Evolutionary conservation across 257 asterid species (phyloP), one percentile per base, ranked within the genome.

Genomic region (Jacaranda copaia): DNA sequence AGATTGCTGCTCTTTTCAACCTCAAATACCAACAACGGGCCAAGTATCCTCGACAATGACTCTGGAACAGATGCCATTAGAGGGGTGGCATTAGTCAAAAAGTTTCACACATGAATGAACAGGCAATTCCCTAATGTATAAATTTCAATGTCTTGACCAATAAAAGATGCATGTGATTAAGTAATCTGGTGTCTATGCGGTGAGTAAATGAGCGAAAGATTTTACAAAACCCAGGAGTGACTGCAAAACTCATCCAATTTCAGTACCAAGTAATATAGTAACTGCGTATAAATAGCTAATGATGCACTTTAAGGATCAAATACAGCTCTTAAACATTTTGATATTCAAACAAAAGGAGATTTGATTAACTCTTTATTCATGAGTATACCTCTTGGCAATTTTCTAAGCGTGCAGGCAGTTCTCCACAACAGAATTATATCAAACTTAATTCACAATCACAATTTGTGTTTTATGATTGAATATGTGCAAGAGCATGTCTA

Each of bases 1-100:
- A 68, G 71, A 87, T 71, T 79, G 89, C 86, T 68, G 94, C 96
- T 78, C 73, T 72, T 84, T 80, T 91, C 74, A 76, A 75, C 87
- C 83, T 75, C 85, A 74, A 78, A 83, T 84, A 91, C 78, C 39
- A 77, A 61, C 16, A 16, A 42, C 40, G 73, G 75, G 83, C 88
- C 81, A 69, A 73, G 83, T 53, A 60, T 78, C 89, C 74, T 52
- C 89, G 88, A 77, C 83, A 86, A 74, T 81, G 84, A 52, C 90
- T 82, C 96, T 91, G 81, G 65, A 81, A 79, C 10, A 75, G 72
- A 70, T 67, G 5, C 68, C 46, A 72, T 49, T 67, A 68, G 46
- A 75, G 52, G 56, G 70, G 68, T 64, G 3, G 39, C 32, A 61
- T 79, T 42, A 59, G 49, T 14, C 19, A 58, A 15, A 82, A 77